Base-by-base conservation (phyloP, 2,329 filamentous ascomycete species). In the Phialemoniopsis sp. region DNA sequence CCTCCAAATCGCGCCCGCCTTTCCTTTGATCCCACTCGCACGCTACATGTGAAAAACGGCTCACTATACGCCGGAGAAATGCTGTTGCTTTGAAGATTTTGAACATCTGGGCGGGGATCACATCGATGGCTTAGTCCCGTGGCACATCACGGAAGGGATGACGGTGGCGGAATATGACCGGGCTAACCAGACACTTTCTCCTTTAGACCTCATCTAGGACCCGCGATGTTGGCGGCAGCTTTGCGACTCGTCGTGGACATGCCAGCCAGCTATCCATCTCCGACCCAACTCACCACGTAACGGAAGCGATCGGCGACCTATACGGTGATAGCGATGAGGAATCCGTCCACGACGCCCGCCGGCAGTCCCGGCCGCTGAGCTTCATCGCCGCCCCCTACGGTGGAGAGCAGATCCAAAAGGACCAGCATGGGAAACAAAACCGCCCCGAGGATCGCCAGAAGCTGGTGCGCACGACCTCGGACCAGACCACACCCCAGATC, bases 261-360 rank as follows among this genome's bases (percentile, higher is more conserved):
- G 63, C 62, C 44, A 75, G 64, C 55, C 73, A 79, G 53, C 66
- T 80, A 37, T 81, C 77, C 41, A 80, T 95, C 60, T 93, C 87
- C 62, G 89, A 95, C 65, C 86, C 90, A 45, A 89, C 78, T 66
- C 89, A 95, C 66, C 90, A 95, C 77, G 88, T 95, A 59, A 95
- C 89, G 41, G 90, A 95, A 63, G 86, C 89, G 43, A 95, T 95
- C 63, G 88, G 88, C 38, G 89, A 89, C 53, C 78, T 95, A 64
- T 95, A 96, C 64, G 87, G 86, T 54, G 85, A 88, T 56, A 78
- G 80, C 55, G 79, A 82, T 50, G 78, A 87, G 53, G 75, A 79
- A 50, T 78, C 64, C 3, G 51, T 58, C 19, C 68, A 69, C 43
- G 62, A 65, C 40, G 62, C 65, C 15, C 47, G 73, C 16, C 78